These are phyloP conservation scores for Lodderomyces theae DNA, from an alignment of 1,139 yeast genomes.

Conservation along the genomic window DNA sequence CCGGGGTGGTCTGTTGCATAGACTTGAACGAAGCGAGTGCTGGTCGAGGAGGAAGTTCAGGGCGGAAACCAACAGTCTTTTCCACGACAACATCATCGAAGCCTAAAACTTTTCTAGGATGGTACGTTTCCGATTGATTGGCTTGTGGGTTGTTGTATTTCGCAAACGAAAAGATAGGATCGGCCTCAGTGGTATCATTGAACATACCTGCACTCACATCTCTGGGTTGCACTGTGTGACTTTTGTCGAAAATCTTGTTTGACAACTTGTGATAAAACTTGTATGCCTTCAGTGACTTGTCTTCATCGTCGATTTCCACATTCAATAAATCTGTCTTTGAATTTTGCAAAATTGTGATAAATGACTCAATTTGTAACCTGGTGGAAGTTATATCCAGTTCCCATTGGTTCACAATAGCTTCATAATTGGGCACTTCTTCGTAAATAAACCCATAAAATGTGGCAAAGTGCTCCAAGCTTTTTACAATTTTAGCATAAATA, in stretches of 20 bases:
- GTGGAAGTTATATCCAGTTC: constrained; percentile 30
- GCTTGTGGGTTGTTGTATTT: constrained; percentile 29
- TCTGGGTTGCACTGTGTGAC: constrained; percentile 26
- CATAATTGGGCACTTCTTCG: constrained; percentile 17
- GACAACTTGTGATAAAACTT: constrained; percentile 30
- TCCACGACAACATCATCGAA: constrained; percentile 21
- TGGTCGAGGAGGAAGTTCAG: constrained; percentile 32
- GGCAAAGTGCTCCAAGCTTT: constrained; percentile 30
- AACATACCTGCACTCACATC: constrained; percentile 35
- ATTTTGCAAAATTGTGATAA: constrained; percentile 27
- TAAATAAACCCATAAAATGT: constrained; percentile 37
- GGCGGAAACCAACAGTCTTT: constrained; percentile 3
- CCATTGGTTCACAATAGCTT: constrained; percentile 32
- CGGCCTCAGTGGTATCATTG: constrained; percentile 29
- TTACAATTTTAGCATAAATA: constrained; percentile 27
- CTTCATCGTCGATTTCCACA: constrained; percentile 30
- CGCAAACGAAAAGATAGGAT: constrained; percentile 32
- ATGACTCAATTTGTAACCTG: constrained; percentile 37
- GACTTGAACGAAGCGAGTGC: constrained; percentile 7
- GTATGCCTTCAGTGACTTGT: constrained; percentile 23
- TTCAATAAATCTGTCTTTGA: constrained; percentile 34
- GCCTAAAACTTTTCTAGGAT: constrained; percentile 25
- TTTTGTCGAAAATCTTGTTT: constrained; percentile 21
- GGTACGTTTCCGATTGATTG: constrained; percentile 30
- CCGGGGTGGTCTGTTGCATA: neutral